phyloP scores from a whole-genome alignment of 257 asterid species.

The Solanum chaucha region DNA sequence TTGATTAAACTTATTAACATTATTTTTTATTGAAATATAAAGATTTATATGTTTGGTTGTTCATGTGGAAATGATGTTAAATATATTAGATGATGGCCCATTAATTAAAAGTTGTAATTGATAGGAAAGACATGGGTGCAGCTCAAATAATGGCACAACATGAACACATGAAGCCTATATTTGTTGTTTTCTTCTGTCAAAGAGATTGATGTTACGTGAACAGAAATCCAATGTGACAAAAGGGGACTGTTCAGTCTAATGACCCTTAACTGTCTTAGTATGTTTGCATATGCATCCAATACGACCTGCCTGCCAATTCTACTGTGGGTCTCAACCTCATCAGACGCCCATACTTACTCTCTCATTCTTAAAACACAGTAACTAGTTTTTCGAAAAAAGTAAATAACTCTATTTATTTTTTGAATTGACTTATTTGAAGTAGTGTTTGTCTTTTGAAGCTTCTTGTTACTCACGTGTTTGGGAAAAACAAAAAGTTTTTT shows the following conservation, averaged over 20 bases:
- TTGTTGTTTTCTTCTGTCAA: background rate
- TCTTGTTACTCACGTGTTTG: too few relatives aligned
- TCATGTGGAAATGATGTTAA: background rate
- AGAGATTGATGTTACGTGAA: background rate
- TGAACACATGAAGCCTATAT: background rate
- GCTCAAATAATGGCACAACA: background rate
- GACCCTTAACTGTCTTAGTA: slow-evolving; percentile 1
- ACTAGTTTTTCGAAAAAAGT: slow-evolving; percentile 1
- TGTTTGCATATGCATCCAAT: slow-evolving; percentile 15
- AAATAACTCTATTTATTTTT: background rate
- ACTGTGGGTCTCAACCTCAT: slow-evolving; percentile 18
- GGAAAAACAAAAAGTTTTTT: too few relatives aligned
- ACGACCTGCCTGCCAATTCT: slow-evolving; percentile 18
- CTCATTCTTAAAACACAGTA: slow-evolving; percentile 14
- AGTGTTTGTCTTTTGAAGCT: too few relatives aligned
- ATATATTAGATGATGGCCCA: background rate
- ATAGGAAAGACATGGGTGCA: background rate
- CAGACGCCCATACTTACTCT: slow-evolving; percentile 7
- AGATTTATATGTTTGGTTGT: background rate
- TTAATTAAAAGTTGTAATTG: background rate
- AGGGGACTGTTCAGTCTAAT: background rate
- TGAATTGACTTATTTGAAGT: too few relatives aligned
- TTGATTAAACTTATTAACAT: background rate
- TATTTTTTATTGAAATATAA: background rate
- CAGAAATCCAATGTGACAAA: slow-evolving; percentile 1